Conservation (phyloP, 139 green algal species). For the Zygnema cylindricum region DNA sequence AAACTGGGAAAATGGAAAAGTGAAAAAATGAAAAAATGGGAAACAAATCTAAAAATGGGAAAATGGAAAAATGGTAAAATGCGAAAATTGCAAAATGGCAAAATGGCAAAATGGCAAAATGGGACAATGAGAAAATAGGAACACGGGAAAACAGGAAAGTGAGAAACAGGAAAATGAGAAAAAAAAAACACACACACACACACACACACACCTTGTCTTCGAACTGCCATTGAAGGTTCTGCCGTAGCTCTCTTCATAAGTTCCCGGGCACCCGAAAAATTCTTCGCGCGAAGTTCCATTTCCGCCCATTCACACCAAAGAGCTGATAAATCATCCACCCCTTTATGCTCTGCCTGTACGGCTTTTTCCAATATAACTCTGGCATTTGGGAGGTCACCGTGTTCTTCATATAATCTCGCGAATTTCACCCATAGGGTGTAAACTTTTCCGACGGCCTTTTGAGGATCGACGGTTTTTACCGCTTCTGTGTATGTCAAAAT, state of each 20-base stretch:
- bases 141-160: too few species aligned
- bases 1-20: too few species aligned
- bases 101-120: too few species aligned
- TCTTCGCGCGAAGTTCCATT: slow-evolving; percentile 95
- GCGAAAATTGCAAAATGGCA: too few species aligned
- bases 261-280: slow-evolving; percentile 84
- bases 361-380: slow-evolving; percentile 93
- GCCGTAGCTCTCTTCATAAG: slow-evolving; percentile 78
- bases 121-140: too few species aligned
- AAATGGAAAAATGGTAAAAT: too few species aligned
- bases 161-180: not conserved
- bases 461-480: slow-evolving; percentile 86
- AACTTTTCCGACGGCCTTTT: slow-evolving; percentile 64
- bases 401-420: slow-evolving; percentile 95
- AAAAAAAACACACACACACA: not conserved
- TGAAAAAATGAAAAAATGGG: too few species aligned
- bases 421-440: slow-evolving; percentile 87
- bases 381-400: slow-evolving; percentile 89
- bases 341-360: slow-evolving; percentile 78
- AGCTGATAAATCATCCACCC: slow-evolving; percentile 91
- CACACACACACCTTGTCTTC: slow-evolving; percentile 25
- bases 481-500: slow-evolving; percentile 90
- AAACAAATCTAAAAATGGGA: too few species aligned
- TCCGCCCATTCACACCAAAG: slow-evolving; percentile 95
- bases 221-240: slow-evolving; percentile 52